Percentiles rank a stretch among this genome's conserved stretches.
Evolutionary conservation across 1,284 basidiomycete species (phyloP).

Genomic region (Fomitopsis betulina): DNA sequence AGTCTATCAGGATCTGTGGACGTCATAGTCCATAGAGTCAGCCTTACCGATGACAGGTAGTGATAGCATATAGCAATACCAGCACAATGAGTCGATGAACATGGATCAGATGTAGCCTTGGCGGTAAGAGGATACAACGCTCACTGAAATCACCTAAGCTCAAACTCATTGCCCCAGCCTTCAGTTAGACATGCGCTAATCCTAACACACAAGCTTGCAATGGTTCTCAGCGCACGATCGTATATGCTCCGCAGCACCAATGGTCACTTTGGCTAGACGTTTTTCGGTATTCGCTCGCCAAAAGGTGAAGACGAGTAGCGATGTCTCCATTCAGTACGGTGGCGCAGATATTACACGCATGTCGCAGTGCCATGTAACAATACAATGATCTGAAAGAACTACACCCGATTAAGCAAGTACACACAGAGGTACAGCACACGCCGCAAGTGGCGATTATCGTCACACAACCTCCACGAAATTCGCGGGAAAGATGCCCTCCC

Average conservation of each 20-base stretch:
- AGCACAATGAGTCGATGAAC: background rate
- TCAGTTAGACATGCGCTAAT: background rate
- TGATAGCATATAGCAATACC: too few relatives aligned
- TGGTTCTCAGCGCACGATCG: background rate
- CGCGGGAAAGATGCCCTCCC: conserved; percentile 49
- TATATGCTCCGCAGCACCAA: too few relatives aligned
- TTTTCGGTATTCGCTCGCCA: background rate
- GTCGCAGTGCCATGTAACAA: background rate
- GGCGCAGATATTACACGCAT: background rate
- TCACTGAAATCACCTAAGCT: background rate
- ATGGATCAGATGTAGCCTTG: background rate
- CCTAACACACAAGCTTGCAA: background rate
- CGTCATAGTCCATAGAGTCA: too few relatives aligned
- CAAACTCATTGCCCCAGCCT: background rate
- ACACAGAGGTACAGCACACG: background rate
- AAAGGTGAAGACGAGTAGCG: background rate
- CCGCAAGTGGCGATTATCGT: background rate
- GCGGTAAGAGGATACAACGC: background rate
- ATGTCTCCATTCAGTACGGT: background rate
- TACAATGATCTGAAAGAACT: background rate
- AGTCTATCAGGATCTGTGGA: background rate
- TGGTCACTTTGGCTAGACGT: too few relatives aligned
- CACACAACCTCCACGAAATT: conserved; percentile 49
- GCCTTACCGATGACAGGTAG: too few relatives aligned
- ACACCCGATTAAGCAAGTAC: background rate